These are phyloP conservation scores for Penicillium sumatraense DNA, from an alignment of 2,329 filamentous ascomycete genomes.

Conservation along the genomic window DNA sequence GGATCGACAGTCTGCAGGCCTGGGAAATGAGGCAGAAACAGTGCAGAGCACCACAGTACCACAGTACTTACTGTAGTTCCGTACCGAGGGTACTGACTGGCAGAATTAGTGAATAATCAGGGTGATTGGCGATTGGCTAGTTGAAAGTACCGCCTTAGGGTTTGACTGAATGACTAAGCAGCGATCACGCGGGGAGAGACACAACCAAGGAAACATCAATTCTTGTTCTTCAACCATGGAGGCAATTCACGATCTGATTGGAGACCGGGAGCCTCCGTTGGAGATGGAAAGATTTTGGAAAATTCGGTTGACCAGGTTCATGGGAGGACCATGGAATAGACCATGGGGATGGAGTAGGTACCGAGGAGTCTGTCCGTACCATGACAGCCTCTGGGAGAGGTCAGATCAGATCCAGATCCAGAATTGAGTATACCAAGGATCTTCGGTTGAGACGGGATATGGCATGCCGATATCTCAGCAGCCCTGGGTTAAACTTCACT, in stretches of 20 bases:
- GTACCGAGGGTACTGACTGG: too few species aligned
- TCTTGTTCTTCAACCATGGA: neutral
- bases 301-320: neutral
- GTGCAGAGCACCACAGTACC: too few species aligned
- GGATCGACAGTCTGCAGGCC: slow-evolving; percentile 20
- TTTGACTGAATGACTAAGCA: too few species aligned
- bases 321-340: neutral
- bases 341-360: too few species aligned
- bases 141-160: too few species aligned
- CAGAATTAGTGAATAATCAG: too few species aligned
- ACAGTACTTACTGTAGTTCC: too few species aligned
- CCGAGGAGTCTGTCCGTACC: too few species aligned
- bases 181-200: neutral
- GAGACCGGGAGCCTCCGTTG: neutral
- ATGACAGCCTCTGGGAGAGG: too few species aligned
- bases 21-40: neutral
- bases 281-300: neutral
- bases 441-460: neutral
- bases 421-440: neutral
- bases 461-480: neutral
- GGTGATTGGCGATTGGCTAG: too few species aligned
- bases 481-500: too few species aligned
- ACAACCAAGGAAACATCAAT: neutral
- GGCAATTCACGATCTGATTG: neutral
- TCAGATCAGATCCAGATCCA: too few species aligned